Evolutionary conservation across 495 filamentous ascomycete species (phyloP).

Genomic region (Aspergillus affinis): DNA sequence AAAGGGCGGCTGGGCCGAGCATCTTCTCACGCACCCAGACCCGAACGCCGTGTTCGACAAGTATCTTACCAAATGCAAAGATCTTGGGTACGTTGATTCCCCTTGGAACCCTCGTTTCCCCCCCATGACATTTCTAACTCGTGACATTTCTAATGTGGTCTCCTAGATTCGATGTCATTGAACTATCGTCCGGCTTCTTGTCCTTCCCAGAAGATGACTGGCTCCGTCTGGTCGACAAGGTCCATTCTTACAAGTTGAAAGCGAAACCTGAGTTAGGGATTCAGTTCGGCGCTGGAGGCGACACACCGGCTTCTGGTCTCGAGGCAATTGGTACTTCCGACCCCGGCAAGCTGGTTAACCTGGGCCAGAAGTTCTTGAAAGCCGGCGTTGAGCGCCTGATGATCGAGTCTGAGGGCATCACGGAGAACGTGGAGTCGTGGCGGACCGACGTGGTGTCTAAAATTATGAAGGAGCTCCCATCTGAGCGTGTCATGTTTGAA

Average conservation of each 20-base stretch:
- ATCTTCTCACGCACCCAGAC: constrained; percentile 51
- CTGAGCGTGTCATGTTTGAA: constrained; percentile 62
- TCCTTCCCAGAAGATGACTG: constrained; percentile 56
- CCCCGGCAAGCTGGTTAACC: constrained; percentile 47
- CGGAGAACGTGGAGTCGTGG: constrained; percentile 58
- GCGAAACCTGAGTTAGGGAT: constrained; percentile 62
- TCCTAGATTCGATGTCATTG: constrained; percentile 53
- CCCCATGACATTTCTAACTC: not conserved
- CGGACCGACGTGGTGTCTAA: constrained; percentile 56
- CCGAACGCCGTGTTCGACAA: constrained; percentile 45
- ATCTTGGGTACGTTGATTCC: constrained; percentile 37
- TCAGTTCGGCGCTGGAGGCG: constrained; percentile 60
- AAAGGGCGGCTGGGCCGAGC: constrained; percentile 56
- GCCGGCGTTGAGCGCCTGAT: constrained; percentile 58
- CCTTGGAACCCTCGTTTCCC: not conserved
- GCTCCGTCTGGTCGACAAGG: constrained; percentile 55
- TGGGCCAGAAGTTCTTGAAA: constrained; percentile 53
- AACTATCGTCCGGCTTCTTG: constrained; percentile 55
- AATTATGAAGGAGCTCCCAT: constrained; percentile 53
- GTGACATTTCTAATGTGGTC: not conserved
- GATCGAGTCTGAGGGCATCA: constrained; percentile 64
- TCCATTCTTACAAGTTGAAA: constrained; percentile 49
- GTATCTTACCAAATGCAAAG: constrained; percentile 52
- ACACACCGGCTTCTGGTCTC: constrained; percentile 49
- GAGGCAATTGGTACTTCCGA: constrained; percentile 54